Base-by-base conservation (phyloP, 768 basidiomycete species). In the Crucibulum laeve region DNA sequence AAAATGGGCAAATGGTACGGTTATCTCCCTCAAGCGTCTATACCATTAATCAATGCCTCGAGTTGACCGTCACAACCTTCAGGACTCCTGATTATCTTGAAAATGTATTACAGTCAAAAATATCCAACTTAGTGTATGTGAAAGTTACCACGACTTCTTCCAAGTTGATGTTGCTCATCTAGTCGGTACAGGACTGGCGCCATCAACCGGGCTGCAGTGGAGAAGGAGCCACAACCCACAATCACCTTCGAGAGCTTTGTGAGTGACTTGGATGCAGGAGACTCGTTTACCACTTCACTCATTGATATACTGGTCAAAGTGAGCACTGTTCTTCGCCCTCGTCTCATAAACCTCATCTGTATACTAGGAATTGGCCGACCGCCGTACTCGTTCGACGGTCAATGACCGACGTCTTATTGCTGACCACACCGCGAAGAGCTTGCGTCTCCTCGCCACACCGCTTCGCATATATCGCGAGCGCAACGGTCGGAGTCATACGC, bases 241-340 rank as follows among this genome's bases (percentile, higher is more conserved):
- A 87, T 90, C 48, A 80, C 70, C 42, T 90, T 86, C 56, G 82
- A 89, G 60, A 62, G 74, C 22, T 89, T 91, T 50, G 83, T 89
- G 15, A 76, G 82, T 51, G 84, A 87, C 22, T 67, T 91, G 38
- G 87, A 90, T 56, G 74, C 74, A 18, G 87, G 87, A 13, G 88
- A 91, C 58, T 81, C 85, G 1, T 90, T 91, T 61, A 89, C 87
- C 0, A 77, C 87, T 4, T 75, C 83, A 0, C 58, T 91, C 39
- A 65, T 89, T 45, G 87, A 90, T 47, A 75, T 86, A 38, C 70
- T 91, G 35, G 88, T 90, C 55, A 86, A 84, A 67, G 88, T 90
- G 54, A 60, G 77, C 57, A 21, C 23, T 19, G 19, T 35, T 25
- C 34, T 37, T 38, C 13, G 36, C 32, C 19, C 7, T 15, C 39